Conservation (phyloP, 306 rosid genomes). For the Quercus dentata region DNA sequence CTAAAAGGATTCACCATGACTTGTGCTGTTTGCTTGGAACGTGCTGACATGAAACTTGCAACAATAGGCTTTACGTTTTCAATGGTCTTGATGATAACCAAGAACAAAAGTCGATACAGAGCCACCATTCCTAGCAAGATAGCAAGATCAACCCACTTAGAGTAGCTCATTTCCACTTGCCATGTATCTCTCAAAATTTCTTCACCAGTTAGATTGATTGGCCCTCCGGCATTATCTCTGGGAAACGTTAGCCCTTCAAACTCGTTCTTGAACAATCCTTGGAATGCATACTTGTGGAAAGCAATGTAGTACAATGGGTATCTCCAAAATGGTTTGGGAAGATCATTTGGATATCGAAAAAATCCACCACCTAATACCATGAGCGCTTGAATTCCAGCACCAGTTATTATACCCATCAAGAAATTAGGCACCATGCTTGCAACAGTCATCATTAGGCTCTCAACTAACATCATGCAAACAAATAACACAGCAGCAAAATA, state of each 20-base stretch:
- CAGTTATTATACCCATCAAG: too few species aligned
- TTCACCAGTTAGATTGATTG: constrained; percentile 18
- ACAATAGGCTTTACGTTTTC: constrained; percentile 32
- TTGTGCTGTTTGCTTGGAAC: too few species aligned
- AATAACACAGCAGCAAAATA: too few species aligned
- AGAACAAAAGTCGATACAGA: constrained; percentile 47
- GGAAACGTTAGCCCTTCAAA: constrained; percentile 24
- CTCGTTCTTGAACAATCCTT: constrained; percentile 60
- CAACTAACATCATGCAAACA: too few species aligned
- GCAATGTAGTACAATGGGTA: constrained; percentile 45
- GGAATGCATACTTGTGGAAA: constrained; percentile 47
- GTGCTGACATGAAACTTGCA: too few species aligned
- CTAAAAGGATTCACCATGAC: too few species aligned
- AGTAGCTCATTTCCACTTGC: constrained; percentile 49
- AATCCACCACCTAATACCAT: too few species aligned
- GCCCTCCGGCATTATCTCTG: neutral
- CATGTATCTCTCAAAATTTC: constrained; percentile 25
- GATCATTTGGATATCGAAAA: too few species aligned
- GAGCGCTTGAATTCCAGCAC: too few species aligned
- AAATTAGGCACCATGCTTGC: too few species aligned
- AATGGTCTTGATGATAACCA: constrained; percentile 33
- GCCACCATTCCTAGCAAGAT: constrained; percentile 55
- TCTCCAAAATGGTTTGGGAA: constrained; percentile 16
- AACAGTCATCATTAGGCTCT: too few species aligned
- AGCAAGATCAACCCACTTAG: constrained; percentile 68